phyloP scores from a whole-genome alignment of 345 rosid species.

The Euphorbia peplus region DNA sequence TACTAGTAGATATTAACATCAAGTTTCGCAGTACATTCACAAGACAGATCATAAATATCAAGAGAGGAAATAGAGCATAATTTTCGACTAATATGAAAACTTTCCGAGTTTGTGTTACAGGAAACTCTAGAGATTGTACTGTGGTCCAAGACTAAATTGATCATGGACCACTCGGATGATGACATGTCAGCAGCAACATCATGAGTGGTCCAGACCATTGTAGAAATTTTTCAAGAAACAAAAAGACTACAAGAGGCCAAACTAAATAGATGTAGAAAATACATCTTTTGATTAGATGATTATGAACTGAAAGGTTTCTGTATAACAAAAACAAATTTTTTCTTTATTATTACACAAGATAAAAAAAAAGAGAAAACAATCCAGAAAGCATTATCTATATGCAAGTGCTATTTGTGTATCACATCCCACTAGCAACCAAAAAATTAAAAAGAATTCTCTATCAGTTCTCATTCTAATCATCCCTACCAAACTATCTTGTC shows the following conservation, averaged over 20 bases:
- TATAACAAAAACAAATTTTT: conserved; percentile 8
- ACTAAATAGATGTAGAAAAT: no score
- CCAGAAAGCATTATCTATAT: conserved; percentile 25
- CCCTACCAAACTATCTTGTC: conserved; percentile 30
- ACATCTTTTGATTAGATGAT: no score
- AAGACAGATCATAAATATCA: background rate
- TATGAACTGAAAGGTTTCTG: background rate
- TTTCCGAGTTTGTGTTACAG: no score
- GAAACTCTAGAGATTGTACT: no score
- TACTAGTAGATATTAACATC: no score
- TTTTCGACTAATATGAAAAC: no score
- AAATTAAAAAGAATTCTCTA: conserved; percentile 42
- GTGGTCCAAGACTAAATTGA: no score
- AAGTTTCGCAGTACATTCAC: background rate
- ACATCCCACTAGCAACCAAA: conserved; percentile 15
- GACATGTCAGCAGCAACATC: no score
- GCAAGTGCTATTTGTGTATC: conserved; percentile 24
- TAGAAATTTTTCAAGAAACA: no score
- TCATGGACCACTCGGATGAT: no score
- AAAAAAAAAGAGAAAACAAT: conserved; percentile 9
- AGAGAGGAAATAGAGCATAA: background rate
- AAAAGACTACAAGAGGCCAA: no score
- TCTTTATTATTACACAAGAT: conserved; percentile 25
- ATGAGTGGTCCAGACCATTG: no score
- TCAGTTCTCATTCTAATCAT: conserved; percentile 24